Evolutionary conservation across 371 early-diverging fungal species (phyloP), one percentile per base, ranked within the genome.

Genomic region (Rhizomucor pusillus): DNA sequence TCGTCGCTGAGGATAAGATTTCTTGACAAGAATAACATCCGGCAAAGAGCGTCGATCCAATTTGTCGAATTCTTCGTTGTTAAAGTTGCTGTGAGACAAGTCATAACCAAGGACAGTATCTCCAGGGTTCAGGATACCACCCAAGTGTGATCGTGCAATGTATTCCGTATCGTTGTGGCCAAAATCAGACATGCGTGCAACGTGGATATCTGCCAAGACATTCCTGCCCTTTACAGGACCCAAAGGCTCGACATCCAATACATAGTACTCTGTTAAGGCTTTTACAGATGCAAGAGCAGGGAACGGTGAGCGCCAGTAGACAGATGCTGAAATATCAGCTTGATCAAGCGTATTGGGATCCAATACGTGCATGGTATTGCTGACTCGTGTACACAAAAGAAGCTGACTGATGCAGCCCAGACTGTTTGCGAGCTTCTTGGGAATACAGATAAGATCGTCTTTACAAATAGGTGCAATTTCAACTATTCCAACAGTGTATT

Each of bases 401-500:
- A 97, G 74, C 50, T 89, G 95, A 57, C 78, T 76, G 33, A 97
- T 91, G 66, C 91, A 88, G 43, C 95, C 93, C 54, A 95, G 69
- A 23, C 82, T 65, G 55, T 90, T 85, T 44, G 98, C 93, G 14
- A 93, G 51, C 68, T 93, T 94, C 25, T 79, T 67, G 18, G 95
- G 90, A 60, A 99, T 73, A 56, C 89, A 91, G 5, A 99, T 80
- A 49, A 99, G 68, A 79, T 99, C 99, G 71, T 99, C 98, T 76
- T 90, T 92, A 85, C 99, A 98, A 39, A 99, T 79, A 14, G 99
- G 99, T 25, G 91, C 88, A 60, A 99, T 84, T 77, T 99, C 99
- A 19, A 96, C 87, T 34, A 95, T 37, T 11, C 7, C n/a, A 93
- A 29, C n/a, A n/a, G n/a, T n/a, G n/a, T n/a, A n/a, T n/a, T n/a